Evolutionary conservation across 306 rosid species (phyloP).

Genomic region (Crotalaria pallida): DNA sequence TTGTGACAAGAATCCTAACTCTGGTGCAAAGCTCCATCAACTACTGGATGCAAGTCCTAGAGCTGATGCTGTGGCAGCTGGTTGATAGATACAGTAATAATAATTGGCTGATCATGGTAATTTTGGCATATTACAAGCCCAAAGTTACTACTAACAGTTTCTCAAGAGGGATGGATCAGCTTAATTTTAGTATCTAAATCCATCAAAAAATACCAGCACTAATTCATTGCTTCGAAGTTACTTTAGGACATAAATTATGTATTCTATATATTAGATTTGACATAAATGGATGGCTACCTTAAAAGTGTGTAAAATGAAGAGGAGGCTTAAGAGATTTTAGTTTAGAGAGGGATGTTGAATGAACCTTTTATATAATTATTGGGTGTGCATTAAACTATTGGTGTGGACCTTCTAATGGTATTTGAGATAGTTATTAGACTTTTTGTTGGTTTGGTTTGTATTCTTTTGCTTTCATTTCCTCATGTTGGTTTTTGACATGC

Average conservation of each 20-base stretch:
- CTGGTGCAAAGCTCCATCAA: slow-evolving; percentile 76
- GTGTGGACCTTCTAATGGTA: slow-evolving; percentile 15
- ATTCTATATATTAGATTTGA: slow-evolving; percentile 25
- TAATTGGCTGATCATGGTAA: slow-evolving; percentile 46
- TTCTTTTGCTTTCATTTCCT: not conserved
- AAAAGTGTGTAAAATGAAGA: slow-evolving; percentile 58
- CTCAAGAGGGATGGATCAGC: slow-evolving; percentile 35
- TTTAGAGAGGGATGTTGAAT: slow-evolving; percentile 23
- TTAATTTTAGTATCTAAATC: slow-evolving; percentile 44
- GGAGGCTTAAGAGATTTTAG: slow-evolving; percentile 38
- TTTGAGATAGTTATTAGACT: slow-evolving; percentile 9
- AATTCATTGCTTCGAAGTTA: slow-evolving; percentile 44
- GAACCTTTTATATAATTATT: slow-evolving; percentile 18
- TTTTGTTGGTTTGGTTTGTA: not conserved
- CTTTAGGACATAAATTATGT: slow-evolving; percentile 20
- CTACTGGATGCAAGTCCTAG: slow-evolving; percentile 75
- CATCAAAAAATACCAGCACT: slow-evolving; percentile 39
- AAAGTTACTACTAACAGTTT: slow-evolving; percentile 68
- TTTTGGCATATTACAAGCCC: slow-evolving; percentile 97
- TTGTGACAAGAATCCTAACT: slow-evolving; percentile 58
- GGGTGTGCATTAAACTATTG: slow-evolving; percentile 25
- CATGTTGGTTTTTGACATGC: not conserved
- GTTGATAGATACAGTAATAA: slow-evolving; percentile 38
- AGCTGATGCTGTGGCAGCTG: slow-evolving; percentile 84
- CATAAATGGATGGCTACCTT: slow-evolving; percentile 34